Percentiles rank a stretch among this genome's conserved stretches.
phyloP scores from a whole-genome alignment of 306 rosid genomes.

The Betula pendula region DNA sequence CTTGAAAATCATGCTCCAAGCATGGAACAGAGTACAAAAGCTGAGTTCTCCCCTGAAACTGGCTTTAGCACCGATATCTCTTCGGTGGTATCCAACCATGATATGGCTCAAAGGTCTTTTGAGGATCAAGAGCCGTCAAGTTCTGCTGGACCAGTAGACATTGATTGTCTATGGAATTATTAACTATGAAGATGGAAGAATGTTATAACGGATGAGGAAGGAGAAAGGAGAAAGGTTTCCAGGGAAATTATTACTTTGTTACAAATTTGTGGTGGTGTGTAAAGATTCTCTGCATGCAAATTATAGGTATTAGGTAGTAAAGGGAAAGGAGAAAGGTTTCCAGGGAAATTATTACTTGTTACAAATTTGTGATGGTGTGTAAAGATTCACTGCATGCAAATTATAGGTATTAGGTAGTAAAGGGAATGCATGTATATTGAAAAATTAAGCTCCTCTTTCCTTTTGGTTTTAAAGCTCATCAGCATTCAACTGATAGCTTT shows the following conservation, averaged over 20 bases:
- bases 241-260: conserved; percentile 3
- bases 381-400: conserved; percentile 8
- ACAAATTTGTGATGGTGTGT: conserved; percentile 21
- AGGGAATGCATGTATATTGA: conserved; percentile 21
- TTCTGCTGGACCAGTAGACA: conserved; percentile 48
- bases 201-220: neutral
- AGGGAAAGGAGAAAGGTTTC: neutral
- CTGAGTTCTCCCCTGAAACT: conserved; percentile 24
- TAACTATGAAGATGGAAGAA: conserved; percentile 25
- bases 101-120: conserved; percentile 34
- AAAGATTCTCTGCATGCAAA: conserved; percentile 9
- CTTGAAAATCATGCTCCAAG: conserved; percentile 36
- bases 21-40: conserved; percentile 22
- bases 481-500: neutral
- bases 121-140: conserved; percentile 46
- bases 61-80: conserved; percentile 45
- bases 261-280: conserved; percentile 21
- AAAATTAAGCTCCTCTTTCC: too few relatives aligned
- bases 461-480: too few relatives aligned
- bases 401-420: neutral
- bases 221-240: too few relatives aligned
- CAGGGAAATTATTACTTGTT: conserved; percentile 1
- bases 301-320: neutral
- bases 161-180: conserved; percentile 54
- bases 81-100: conserved; percentile 39